Conservation (phyloP, 75 land plant species). For the Pinus taeda region DNA sequence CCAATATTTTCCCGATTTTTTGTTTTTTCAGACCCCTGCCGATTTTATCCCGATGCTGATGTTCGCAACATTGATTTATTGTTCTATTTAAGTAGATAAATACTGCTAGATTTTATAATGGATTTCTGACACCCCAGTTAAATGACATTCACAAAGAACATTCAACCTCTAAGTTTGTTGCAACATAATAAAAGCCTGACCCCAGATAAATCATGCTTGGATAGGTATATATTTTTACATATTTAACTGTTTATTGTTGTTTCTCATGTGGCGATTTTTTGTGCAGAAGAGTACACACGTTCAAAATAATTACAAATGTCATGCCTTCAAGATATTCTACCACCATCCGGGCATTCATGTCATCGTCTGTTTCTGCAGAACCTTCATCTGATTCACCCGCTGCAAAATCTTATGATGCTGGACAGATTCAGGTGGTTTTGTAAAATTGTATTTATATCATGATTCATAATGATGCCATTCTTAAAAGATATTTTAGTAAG, state of each 20-base stretch:
- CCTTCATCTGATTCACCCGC: conserved; percentile 39
- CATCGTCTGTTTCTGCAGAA: conserved; percentile 44
- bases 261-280: not conserved
- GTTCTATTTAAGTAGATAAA: no score
- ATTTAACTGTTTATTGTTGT: not conserved
- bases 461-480: no score
- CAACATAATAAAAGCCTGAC: not conserved
- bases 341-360: conserved; percentile 36
- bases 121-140: no score
- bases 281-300: not conserved
- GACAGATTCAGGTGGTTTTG: conserved; percentile 80
- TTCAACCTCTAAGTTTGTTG: not conserved
- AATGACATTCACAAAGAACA: not conserved
- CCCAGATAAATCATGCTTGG: not conserved
- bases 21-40: no score
- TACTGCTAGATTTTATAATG: no score
- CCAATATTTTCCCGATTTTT: no score
- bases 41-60: no score
- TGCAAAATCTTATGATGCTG: conserved; percentile 73
- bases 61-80: no score
- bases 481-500: not conserved
- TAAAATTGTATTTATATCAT: not conserved
- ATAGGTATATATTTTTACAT: not conserved
- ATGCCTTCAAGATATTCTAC: not conserved
- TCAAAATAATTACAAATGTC: not conserved